Conservation (phyloP, 225 moss, liverwort and hornwort genomes). For the Pseudisothecium myosuroides region DNA sequence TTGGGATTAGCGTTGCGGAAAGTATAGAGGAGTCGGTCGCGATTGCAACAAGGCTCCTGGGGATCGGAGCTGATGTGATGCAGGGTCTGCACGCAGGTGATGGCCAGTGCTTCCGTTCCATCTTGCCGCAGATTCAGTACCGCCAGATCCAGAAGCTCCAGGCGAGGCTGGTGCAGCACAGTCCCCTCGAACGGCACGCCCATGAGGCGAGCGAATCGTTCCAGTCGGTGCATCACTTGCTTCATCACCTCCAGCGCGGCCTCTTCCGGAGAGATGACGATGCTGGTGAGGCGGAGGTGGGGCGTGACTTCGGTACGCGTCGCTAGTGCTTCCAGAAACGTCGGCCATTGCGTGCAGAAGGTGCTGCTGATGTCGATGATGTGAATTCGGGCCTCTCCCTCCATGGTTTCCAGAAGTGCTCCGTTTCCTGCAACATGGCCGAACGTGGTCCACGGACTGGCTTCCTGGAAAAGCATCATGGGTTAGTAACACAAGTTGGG, state of each 20-base stretch:
- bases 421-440: conserved; percentile 80
- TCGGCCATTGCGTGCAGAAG: conserved; percentile 80
- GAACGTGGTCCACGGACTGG: conserved; percentile 81
- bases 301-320: conserved; percentile 59
- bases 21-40: conserved; percentile 47
- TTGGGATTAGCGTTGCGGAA: conserved; percentile 54
- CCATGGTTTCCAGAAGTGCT: conserved; percentile 53
- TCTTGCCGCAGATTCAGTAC: conserved; percentile 29
- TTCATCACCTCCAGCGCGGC: conserved; percentile 60
- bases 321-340: conserved; percentile 59
- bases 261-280: conserved; percentile 46
- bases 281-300: conserved; percentile 54
- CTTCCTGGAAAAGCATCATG: conserved; percentile 18
- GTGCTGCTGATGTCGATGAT: conserved; percentile 71
- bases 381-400: conserved; percentile 58
- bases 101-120: conserved; percentile 51
- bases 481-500: background rate
- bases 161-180: conserved; percentile 49
- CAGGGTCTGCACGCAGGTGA: conserved; percentile 66
- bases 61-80: conserved; percentile 47
- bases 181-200: conserved; percentile 60
- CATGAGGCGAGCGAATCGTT: conserved; percentile 71
- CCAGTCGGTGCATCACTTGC: conserved; percentile 63
- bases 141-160: conserved; percentile 45
- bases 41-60: conserved; percentile 26